phyloP scores from a whole-genome alignment of 2,329 filamentous ascomycete genomes.

The Sphaceloma murrayae region DNA sequence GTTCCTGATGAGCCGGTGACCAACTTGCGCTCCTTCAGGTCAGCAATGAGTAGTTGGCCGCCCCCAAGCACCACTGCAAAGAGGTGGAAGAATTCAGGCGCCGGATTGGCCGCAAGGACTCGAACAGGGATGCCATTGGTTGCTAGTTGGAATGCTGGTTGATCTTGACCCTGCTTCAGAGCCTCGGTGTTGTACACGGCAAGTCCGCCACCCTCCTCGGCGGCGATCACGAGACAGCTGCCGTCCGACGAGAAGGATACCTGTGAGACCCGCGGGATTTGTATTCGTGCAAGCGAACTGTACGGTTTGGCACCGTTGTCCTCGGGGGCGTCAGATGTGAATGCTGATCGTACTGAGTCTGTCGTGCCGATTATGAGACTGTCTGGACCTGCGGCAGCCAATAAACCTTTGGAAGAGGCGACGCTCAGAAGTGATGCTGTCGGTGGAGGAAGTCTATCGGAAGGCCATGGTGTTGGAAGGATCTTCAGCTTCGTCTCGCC shows the following conservation, averaged over 20 bases:
- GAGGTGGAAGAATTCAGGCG: slow-evolving; percentile 58
- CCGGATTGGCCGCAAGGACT: slow-evolving; percentile 70
- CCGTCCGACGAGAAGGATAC: slow-evolving; percentile 88
- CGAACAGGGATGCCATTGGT: slow-evolving; percentile 68
- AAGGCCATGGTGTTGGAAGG: slow-evolving; percentile 67
- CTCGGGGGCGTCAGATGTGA: slow-evolving; percentile 36
- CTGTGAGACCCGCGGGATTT: slow-evolving; percentile 72
- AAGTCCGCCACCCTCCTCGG: slow-evolving; percentile 70
- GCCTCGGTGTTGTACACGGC: slow-evolving; percentile 69
- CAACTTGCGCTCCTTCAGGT: slow-evolving; percentile 59
- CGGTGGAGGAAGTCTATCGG: slow-evolving; percentile 57
- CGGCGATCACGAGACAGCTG: slow-evolving; percentile 69
- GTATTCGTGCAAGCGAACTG: slow-evolving; percentile 61
- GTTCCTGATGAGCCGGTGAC: slow-evolving; percentile 49
- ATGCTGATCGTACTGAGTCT: slow-evolving; percentile 65
- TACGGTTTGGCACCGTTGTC: slow-evolving; percentile 61
- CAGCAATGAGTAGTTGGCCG: slow-evolving; percentile 75
- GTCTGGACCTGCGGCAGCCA: slow-evolving; percentile 81
- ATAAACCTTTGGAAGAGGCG: slow-evolving; percentile 66
- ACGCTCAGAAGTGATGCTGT: slow-evolving; percentile 77
- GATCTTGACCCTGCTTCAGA: slow-evolving; percentile 55
- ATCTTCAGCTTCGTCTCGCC: slow-evolving; percentile 74
- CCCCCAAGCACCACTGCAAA: slow-evolving; percentile 71
- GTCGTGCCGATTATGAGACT: slow-evolving; percentile 67
- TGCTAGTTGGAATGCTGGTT: slow-evolving; percentile 62